phyloP scores from a whole-genome alignment of 306 rosid species.

The Prunus mume region DNA sequence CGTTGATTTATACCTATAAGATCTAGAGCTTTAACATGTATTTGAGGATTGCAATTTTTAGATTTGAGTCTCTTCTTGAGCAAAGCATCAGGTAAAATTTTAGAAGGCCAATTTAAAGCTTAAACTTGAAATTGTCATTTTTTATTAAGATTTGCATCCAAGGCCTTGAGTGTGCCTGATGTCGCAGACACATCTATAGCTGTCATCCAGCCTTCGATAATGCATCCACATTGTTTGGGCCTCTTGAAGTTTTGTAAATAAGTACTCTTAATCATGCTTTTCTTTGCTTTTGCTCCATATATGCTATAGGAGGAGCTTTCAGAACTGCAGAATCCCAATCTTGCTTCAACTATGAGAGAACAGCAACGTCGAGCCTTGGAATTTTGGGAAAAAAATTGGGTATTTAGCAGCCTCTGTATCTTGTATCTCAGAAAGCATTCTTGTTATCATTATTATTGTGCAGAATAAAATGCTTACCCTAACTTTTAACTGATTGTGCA shows the following conservation, averaged over 20 bases:
- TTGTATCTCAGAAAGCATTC: slow-evolving; percentile 16
- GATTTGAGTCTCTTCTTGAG: too few relatives aligned
- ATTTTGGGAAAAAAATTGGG: slow-evolving; percentile 94
- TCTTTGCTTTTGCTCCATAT: slow-evolving; percentile 22
- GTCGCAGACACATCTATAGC: not conserved
- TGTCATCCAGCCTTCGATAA: not conserved
- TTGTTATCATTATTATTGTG: slow-evolving; percentile 8
- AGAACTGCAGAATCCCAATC: slow-evolving; percentile 78
- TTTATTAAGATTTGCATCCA: not conserved
- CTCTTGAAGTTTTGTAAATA: not conserved
- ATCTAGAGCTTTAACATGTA: not conserved
- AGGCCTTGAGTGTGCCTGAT: not conserved
- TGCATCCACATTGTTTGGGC: not conserved
- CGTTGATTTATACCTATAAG: not conserved
- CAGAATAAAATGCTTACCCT: not conserved
- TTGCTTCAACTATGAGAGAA: slow-evolving; percentile 66
- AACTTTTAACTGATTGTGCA: slow-evolving; percentile 6
- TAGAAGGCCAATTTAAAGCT: too few relatives aligned
- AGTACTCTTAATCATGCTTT: not conserved
- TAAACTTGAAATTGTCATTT: not conserved
- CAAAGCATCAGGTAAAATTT: too few relatives aligned
- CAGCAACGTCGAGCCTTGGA: slow-evolving; percentile 64
- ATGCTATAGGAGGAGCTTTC: slow-evolving; percentile 69
- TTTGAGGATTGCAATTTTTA: not conserved
- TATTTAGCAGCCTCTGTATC: slow-evolving; percentile 28